A percentile compares a stretch with the other conserved stretches of the same genome.
Evolutionary conservation across 306 rosid genomes (phyloP).

Genomic region (barrel medic (Medicago truncatula)): MtrunA17r5.0-ANR NC_053042.1:40315501-40316000

Average conservation of each 20-base stretch:
- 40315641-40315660: too few relatives aligned
- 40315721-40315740: too few relatives aligned
- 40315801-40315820: too few relatives aligned
- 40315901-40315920: conserved; percentile 38
- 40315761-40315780: too few relatives aligned
- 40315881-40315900: conserved; percentile 11
- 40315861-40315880: conserved; percentile 20
- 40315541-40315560: not conserved
- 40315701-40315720: too few relatives aligned
- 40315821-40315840: not conserved
- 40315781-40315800: too few relatives aligned
- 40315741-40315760: too few relatives aligned
- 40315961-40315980: not conserved
- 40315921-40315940: conserved; percentile 10
- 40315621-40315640: conserved; percentile 25
- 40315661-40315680: too few relatives aligned
- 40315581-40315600: not conserved
- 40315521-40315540: not conserved
- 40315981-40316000: not conserved
- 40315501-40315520: conserved; percentile 32
- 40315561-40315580: not conserved
- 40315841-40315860: not conserved
- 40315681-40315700: too few relatives aligned
- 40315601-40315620: conserved; percentile 22
- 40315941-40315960: not conserved